Evolutionary conservation across 805 yeast genomes (phyloP).

Genomic region (Candida tammaniensis): DNA sequence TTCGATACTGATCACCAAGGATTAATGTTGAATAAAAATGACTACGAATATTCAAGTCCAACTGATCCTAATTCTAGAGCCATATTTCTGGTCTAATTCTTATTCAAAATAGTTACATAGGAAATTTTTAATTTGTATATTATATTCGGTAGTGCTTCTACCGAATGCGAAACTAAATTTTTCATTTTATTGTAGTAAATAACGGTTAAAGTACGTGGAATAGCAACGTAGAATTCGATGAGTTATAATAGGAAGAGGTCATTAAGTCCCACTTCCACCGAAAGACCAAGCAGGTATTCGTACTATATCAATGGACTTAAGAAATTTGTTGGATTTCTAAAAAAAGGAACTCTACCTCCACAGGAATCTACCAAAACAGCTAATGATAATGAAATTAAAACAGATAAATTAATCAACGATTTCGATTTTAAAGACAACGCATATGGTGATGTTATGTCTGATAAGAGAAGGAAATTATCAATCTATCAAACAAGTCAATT

Average conservation of each 20-base stretch:
- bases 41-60: conserved; percentile 1
- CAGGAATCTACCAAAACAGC: neutral
- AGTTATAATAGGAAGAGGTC: conserved; percentile 16
- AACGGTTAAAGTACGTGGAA: too few species aligned
- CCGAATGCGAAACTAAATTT: too few species aligned
- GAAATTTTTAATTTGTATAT: too few species aligned
- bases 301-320: conserved; percentile 1
- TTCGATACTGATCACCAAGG: conserved; percentile 32
- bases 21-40: conserved; percentile 25
- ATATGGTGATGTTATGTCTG: conserved; percentile 16
- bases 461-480: conserved; percentile 27
- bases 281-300: neutral
- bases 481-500: conserved; percentile 13
- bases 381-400: neutral
- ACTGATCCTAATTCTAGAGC: conserved; percentile 7
- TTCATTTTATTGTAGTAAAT: too few species aligned
- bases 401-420: neutral
- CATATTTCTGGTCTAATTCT: conserved; percentile 9
- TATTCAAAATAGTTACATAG: too few species aligned
- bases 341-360: neutral
- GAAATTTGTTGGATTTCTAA: conserved; percentile 1
- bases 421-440: conserved; percentile 1
- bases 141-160: too few species aligned
- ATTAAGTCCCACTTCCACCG: conserved; percentile 15
- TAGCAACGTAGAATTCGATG: too few species aligned